These are phyloP conservation scores for Bipolaris gigantea DNA, from an alignment of 2,329 filamentous ascomycete genomes.

Conservation along the genomic window DNA sequence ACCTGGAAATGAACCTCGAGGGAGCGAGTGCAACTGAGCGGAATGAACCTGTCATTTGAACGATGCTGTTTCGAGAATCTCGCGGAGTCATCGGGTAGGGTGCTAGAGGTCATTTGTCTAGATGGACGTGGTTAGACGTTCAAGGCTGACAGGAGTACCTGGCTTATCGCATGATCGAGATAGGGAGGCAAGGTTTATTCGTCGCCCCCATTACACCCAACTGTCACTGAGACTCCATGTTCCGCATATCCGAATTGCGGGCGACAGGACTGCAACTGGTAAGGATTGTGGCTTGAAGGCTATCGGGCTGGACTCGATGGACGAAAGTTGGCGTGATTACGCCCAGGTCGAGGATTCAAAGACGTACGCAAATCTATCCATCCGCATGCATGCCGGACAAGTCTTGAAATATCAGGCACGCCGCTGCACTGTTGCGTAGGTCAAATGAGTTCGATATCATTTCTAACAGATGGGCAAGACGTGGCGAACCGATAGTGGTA, in stretches of 20 bases:
- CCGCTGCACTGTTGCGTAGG: not conserved
- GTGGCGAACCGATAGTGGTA: not conserved
- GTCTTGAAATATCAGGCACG: not conserved
- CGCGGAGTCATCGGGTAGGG: not conserved
- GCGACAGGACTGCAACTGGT: not conserved
- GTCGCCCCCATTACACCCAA: too few relatives aligned
- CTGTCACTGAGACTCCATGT: not conserved
- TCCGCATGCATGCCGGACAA: not conserved
- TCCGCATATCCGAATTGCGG: slow-evolving; percentile 4
- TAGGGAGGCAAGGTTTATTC: not conserved
- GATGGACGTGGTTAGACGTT: not conserved
- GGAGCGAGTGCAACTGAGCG: not conserved
- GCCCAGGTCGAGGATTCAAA: not conserved
- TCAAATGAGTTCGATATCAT: not conserved
- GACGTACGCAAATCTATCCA: not conserved
- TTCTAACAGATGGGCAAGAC: not conserved
- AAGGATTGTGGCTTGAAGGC: not conserved
- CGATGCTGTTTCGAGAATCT: not conserved
- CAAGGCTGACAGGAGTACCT: not conserved
- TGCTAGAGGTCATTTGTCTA: not conserved
- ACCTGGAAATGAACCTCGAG: not conserved
- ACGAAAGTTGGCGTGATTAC: not conserved
- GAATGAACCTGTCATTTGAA: not conserved
- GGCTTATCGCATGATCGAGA: slow-evolving; percentile 1
- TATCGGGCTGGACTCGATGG: not conserved